A percentile compares a stretch with the other conserved stretches of the same genome.
Conservation (phyloP, 78 protist genomes). For the Monocercomonoides exilis region DNA sequence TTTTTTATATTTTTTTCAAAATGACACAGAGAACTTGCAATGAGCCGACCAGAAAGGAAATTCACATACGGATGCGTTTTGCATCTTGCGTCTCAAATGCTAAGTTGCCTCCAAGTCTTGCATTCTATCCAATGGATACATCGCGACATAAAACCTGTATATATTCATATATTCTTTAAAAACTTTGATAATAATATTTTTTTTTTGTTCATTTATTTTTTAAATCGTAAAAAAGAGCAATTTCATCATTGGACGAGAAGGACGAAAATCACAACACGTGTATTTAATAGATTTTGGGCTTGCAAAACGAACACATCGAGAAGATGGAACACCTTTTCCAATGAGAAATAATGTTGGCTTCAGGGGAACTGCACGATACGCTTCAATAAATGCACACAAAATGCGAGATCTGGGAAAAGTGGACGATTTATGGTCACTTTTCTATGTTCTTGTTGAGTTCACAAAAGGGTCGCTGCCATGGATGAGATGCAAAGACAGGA, state of each 20-base stretch:
- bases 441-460: slow-evolving; percentile 6
- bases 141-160: not conserved
- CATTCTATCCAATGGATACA: not conserved
- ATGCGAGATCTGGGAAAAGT: not conserved
- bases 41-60: not conserved
- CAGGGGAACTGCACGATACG: slow-evolving; percentile 12
- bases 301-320: not conserved
- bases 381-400: slow-evolving; percentile 5
- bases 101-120: not conserved
- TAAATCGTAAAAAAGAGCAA: too few relatives aligned
- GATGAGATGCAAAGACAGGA: slow-evolving; percentile 9
- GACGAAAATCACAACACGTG: not conserved
- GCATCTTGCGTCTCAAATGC: not conserved
- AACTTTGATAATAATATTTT: too few relatives aligned
- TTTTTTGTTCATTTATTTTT: not conserved
- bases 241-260: not conserved
- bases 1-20: not conserved
- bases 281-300: slow-evolving; percentile 23
- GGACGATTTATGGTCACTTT: slow-evolving; percentile 18
- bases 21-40: not conserved
- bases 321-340: not conserved
- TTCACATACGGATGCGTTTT: not conserved
- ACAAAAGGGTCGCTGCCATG: slow-evolving; percentile 20
- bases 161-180: too few relatives aligned
- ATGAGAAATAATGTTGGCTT: slow-evolving; percentile 4